Percentiles rank a stretch among this genome's conserved stretches.
phyloP scores from a whole-genome alignment of 768 basidiomycete genomes.

The Russula griseocarnosa region DNA sequence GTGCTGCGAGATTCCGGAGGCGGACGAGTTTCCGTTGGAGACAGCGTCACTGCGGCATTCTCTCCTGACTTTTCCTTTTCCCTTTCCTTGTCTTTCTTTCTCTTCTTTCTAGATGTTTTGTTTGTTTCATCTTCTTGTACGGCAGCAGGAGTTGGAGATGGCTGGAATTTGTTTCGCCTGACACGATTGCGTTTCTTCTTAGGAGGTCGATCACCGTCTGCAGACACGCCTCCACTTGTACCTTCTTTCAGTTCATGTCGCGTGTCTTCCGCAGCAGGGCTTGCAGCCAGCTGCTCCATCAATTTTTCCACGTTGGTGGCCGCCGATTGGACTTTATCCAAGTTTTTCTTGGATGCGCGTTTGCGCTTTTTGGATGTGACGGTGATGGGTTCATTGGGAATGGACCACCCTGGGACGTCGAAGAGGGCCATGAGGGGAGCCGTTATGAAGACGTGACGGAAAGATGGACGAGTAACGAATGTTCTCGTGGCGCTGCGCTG shows the following conservation, averaged over 20 bases:
- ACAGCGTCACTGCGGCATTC: not conserved
- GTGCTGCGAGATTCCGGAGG: slow-evolving; percentile 15
- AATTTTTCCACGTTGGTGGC: slow-evolving; percentile 60
- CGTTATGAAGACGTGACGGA: not conserved
- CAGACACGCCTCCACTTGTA: not conserved
- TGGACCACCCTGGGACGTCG: slow-evolving; percentile 66
- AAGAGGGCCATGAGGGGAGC: slow-evolving; percentile 46
- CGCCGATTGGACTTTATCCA: slow-evolving; percentile 37
- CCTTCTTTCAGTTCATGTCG: not conserved
- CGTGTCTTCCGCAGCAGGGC: slow-evolving; percentile 25
- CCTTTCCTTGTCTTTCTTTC: slow-evolving; percentile 11
- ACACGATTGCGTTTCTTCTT: slow-evolving; percentile 4
- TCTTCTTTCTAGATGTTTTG: not conserved
- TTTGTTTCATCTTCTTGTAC: not conserved
- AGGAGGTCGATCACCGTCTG: not conserved
- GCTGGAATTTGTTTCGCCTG: not conserved
- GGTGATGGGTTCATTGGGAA: slow-evolving; percentile 41
- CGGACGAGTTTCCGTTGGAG: slow-evolving; percentile 1
- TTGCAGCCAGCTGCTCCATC: slow-evolving; percentile 44
- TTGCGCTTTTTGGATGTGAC: slow-evolving; percentile 45
- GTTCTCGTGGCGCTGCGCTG: not conserved
- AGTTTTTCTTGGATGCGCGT: slow-evolving; percentile 41
- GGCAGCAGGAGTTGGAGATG: slow-evolving; percentile 2
- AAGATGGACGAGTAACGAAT: not conserved
- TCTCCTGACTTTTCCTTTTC: slow-evolving; percentile 3